These are phyloP conservation scores for Pseudotsuga menziesii DNA, from an alignment of 75 land plant genomes.

Conservation along the genomic window DNA sequence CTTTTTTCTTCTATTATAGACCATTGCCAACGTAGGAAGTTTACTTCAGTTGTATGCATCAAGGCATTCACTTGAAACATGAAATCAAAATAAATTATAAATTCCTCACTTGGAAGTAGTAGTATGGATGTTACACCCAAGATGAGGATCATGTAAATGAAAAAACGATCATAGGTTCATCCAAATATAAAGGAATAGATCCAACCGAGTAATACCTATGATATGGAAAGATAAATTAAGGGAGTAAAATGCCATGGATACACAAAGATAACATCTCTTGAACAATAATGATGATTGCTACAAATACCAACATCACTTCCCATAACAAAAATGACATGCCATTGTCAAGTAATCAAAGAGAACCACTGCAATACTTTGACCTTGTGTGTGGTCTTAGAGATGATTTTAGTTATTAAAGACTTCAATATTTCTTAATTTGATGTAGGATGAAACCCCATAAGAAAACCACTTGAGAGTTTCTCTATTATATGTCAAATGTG, in stretches of 20 bases:
- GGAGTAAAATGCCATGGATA: not conserved
- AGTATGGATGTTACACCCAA: not conserved
- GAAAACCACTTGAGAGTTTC: too few species aligned
- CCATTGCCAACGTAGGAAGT: constrained; percentile 16
- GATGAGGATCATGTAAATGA: too few species aligned
- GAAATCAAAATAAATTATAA: not conserved
- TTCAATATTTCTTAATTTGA: too few species aligned
- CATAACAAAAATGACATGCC: too few species aligned
- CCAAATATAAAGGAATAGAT: not conserved
- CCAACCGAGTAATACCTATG: not conserved
- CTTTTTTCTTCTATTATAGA: constrained; percentile 19
- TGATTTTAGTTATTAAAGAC: too few species aligned
- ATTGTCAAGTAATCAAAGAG: not conserved
- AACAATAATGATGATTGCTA: not conserved
- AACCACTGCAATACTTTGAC: not conserved
- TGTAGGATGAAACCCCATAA: too few species aligned
- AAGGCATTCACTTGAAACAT: constrained; percentile 73
- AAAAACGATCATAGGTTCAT: not conserved
- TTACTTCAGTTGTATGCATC: constrained; percentile 61
- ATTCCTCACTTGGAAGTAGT: not conserved
- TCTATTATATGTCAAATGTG: too few species aligned
- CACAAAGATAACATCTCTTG: not conserved
- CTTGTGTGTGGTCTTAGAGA: not conserved
- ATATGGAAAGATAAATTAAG: not conserved
- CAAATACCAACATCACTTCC: not conserved